Percentiles rank a stretch among this genome's conserved stretches.
These are phyloP conservation scores for Diaporthe citrichinensis DNA, from an alignment of 2,329 filamentous ascomycete genomes.

Conservation along the genomic window DNA sequence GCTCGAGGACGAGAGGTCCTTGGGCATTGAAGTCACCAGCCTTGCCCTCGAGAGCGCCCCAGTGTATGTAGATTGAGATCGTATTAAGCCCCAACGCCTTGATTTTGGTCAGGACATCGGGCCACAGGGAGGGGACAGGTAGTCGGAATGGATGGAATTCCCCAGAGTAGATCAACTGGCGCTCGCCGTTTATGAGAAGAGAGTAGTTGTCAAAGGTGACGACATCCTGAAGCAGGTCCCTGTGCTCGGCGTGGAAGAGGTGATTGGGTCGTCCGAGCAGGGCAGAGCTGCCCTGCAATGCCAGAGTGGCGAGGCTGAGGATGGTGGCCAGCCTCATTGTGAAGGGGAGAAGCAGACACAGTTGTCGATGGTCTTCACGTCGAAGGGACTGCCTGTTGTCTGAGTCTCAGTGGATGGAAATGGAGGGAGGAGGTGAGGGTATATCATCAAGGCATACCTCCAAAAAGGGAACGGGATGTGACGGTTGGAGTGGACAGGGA, in stretches of 20 bases:
- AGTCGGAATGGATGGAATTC: conserved; percentile 74
- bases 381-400: neutral
- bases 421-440: neutral
- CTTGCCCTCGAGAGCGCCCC: conserved; percentile 79
- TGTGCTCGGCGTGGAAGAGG: conserved; percentile 33
- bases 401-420: neutral
- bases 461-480: neutral
- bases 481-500: neutral
- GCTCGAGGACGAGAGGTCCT: conserved; percentile 76
- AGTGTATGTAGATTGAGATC: conserved; percentile 80
- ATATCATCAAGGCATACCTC: neutral
- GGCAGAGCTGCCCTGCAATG: conserved; percentile 18
- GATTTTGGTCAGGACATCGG: conserved; percentile 82
- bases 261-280: conserved; percentile 35
- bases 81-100: conserved; percentile 80
- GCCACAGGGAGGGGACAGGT: conserved; percentile 58
- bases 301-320: conserved; percentile 36
- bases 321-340: conserved; percentile 38
- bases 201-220: conserved; percentile 79
- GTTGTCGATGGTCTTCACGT: neutral
- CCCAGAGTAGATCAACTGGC: conserved; percentile 75
- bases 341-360: neutral
- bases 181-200: conserved; percentile 75
- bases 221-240: conserved; percentile 42
- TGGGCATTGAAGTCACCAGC: conserved; percentile 75